Evolutionary conservation across 768 basidiomycete species (phyloP), one percentile per base, ranked within the genome.

Genomic region (Trametes cubensis): DNA sequence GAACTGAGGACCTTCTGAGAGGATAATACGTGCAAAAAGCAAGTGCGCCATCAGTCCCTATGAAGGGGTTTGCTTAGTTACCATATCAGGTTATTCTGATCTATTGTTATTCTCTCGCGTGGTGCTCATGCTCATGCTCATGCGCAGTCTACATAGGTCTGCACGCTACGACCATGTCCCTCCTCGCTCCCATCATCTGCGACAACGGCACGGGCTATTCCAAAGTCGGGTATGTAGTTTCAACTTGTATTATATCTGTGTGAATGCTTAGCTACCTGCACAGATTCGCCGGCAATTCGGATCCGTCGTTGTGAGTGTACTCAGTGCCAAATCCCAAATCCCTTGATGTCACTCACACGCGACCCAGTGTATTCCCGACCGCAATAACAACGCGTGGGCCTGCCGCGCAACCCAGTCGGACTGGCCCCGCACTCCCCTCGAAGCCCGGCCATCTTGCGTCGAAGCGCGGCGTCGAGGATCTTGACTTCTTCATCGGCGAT

Each of bases 401-500:
- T 13, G 79, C 89, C 2, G 62, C 85, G 0, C 83, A 87, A 66
- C 62, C 82, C 8, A 75, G 77, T 10, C 81, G 89, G 51, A 82
- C 86, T 44, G 91, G 89, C 1, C 92, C 94, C 14, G 80, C 92
- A 20, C 79, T 95, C 49, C 91, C 94, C 26, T 77, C 85, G 42
- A 94, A 94, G 74, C 93, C 94, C 8, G 89, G 94, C 4, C 87
- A 95, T 77, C 86, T 98, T 49, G 96, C 96, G 2, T 92, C 92
- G 60, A 98, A 98, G 77, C 88, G 97, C 58, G 97, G 97, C 13
- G 90, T 98, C 40, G 97, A 99, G 76, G 97, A 99, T 76, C 90
- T 98, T 65, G 96, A 99, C 80, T 99, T 98, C 83, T 97, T 91
- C 82, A 99, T 99, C 77, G 97, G 97, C 62, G 95, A 98, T 72